A percentile compares a stretch with the other conserved stretches of the same genome.
Evolutionary conservation across 2,329 filamentous ascomycete species (phyloP).

Genomic region (Fonsecaea nubica): DNA sequence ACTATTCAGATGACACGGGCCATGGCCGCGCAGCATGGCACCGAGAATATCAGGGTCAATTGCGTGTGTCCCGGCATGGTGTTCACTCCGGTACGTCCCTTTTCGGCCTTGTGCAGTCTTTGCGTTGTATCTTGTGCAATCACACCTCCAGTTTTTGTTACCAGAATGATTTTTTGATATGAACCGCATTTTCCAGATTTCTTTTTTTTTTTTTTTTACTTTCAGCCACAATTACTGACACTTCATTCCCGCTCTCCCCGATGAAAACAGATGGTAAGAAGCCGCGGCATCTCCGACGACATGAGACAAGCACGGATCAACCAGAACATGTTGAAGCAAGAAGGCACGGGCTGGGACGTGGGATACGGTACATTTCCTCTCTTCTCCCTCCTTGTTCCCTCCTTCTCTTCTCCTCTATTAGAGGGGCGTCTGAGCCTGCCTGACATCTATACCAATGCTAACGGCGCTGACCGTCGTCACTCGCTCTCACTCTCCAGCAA

Average conservation of each 20-base stretch:
- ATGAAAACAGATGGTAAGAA: slow-evolving; percentile 36
- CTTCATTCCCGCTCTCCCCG: slow-evolving; percentile 22
- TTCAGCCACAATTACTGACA: background rate
- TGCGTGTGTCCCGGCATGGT: slow-evolving; percentile 56
- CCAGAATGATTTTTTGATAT: slow-evolving; percentile 26
- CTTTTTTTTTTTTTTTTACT: no score
- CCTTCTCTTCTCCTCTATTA: background rate
- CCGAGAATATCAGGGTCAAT: slow-evolving; percentile 57
- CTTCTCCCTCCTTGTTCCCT: background rate
- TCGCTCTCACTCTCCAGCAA: background rate
- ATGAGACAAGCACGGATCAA: slow-evolving; percentile 40
- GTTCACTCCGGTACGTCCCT: slow-evolving; percentile 12
- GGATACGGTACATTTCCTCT: slow-evolving; percentile 6
- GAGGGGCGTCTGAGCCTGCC: background rate
- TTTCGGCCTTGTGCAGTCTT: background rate
- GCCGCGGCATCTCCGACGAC: slow-evolving; percentile 41
- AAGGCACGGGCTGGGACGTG: slow-evolving; percentile 28
- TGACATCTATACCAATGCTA: no score
- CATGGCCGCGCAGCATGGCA: slow-evolving; percentile 59
- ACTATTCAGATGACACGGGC: slow-evolving; percentile 60
- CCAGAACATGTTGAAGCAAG: slow-evolving; percentile 41
- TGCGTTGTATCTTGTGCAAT: background rate
- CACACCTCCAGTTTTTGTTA: background rate
- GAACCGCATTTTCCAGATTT: background rate
- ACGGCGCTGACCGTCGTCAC: no score